Evolutionary conservation across 2,329 filamentous ascomycete genomes (phyloP), one percentile per base, ranked within the genome.

Genomic region (Thielaviopsis ethacetica): DNA sequence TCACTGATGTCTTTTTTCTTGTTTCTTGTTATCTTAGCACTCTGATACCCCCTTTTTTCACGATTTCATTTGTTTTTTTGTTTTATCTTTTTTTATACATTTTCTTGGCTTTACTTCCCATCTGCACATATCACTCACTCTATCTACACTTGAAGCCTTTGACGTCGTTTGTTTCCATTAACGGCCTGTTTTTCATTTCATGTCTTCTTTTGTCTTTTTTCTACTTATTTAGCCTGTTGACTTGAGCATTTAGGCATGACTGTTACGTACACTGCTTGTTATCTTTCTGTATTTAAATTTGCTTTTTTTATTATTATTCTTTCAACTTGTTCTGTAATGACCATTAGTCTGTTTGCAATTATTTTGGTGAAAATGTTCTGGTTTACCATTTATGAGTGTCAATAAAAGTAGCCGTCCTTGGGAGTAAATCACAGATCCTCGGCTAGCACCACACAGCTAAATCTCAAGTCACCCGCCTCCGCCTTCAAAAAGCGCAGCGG

Each of bases 381-480:
- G 6, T 26, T 26, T 26, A 26, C 24, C 24, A 26, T 26, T 26
- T 26, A 26, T 26, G 24, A 26, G 24, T 26, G 24, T 26, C 6
- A 26, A 3, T 26, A 26, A 26, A 26, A 26, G 3, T 26, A 26
- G 24, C 24, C n/a, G n/a, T n/a, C n/a, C 12, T 12, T 38, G 15
- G 34, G 5, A 44, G 38, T 17, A 44, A 38, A 3, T 44, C 7
- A 44, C 4, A 44, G 38, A n/a, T 44, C 41, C 22, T 56, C 74
- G 7, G 78, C 79, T 61, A 82, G 64, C 57, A 78, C 78, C 41
- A 82, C 76, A 58, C 77, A 79, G 61, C 78, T 81, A 65, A 82
- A 82, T 60, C 80, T 71, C 71, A 81, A 67, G 64, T 83, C 80
- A 7, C 66, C 77, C 3, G 76, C 77, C 61, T 76, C 78, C 19